Percentiles rank a stretch among this genome's conserved stretches.
phyloP scores from a whole-genome alignment of 805 yeast species.

The Teunomyces cretensis region DNA sequence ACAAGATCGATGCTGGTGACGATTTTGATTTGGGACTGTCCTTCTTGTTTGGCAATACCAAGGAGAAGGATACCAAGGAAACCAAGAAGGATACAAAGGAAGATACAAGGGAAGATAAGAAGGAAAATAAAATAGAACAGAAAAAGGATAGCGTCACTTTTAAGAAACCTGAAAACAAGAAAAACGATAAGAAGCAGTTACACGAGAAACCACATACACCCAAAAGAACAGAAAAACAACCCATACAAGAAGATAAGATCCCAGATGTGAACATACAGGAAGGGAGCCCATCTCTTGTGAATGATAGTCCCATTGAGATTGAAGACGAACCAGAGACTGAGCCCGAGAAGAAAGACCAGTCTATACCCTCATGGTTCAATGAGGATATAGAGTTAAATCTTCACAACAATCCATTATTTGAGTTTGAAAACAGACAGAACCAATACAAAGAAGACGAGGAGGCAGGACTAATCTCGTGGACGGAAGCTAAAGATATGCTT shows the following conservation, averaged over 20 bases:
- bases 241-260: no score
- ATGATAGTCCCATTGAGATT: neutral
- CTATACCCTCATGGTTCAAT: conserved; percentile 29
- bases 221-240: neutral
- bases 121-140: neutral
- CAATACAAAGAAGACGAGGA: conserved; percentile 38
- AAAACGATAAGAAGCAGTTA: no score
- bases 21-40: conserved; percentile 6
- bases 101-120: conserved; percentile 8
- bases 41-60: conserved; percentile 27
- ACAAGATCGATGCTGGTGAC: neutral
- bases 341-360: neutral
- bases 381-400: conserved; percentile 5
- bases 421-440: neutral
- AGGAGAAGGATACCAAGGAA: conserved; percentile 56
- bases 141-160: neutral
- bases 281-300: neutral
- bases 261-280: neutral
- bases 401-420: neutral
- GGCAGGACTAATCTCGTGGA: conserved; percentile 53
- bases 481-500: conserved; percentile 40
- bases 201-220: neutral
- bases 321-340: neutral
- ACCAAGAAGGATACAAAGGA: conserved; percentile 37
- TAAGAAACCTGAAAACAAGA: no score